Evolutionary conservation across 2,329 filamentous ascomycete species (phyloP).

Genomic region (Xylariaceae sp.): DNA sequence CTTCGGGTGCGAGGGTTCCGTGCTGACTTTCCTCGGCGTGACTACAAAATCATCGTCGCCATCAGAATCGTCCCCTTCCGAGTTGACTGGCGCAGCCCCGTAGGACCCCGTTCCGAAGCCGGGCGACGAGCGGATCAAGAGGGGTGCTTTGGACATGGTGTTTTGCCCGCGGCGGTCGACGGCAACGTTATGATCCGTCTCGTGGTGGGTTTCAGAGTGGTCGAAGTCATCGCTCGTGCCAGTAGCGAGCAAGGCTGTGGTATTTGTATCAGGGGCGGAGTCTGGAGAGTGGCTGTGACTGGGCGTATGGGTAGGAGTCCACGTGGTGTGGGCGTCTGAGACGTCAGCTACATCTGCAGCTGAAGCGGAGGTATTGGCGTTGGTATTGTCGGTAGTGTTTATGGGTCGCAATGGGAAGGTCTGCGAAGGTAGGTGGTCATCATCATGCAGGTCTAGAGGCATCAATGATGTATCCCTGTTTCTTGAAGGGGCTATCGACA

Average conservation of each 20-base stretch:
- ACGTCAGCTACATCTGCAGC: constrained; percentile 13
- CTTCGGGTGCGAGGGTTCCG: constrained; percentile 23
- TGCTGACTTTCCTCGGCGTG: constrained; percentile 24
- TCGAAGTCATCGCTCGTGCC: constrained; percentile 32
- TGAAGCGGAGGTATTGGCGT: constrained; percentile 24
- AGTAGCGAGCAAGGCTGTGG: constrained; percentile 15
- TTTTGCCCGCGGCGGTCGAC: constrained; percentile 20
- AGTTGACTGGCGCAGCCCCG: constrained; percentile 56
- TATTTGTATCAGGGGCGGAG: constrained; percentile 24
- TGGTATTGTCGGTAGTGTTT: constrained; percentile 21
- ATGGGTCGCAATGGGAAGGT: constrained; percentile 34
- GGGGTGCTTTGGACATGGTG: constrained; percentile 52
- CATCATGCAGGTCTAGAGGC: constrained; percentile 15
- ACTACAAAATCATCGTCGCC: constrained; percentile 34
- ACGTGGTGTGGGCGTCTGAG: constrained; percentile 22
- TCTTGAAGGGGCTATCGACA: constrained; percentile 12
- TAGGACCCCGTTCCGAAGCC: constrained; percentile 64
- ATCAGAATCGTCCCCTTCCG: constrained; percentile 39
- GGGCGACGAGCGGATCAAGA: constrained; percentile 62
- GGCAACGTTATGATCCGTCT: constrained; percentile 27
- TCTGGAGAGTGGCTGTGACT: constrained; percentile 8
- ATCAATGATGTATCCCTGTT: constrained; percentile 22
- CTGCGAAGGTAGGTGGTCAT: constrained; percentile 25
- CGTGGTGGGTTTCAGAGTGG: constrained; percentile 18
- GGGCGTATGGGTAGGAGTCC: too few species aligned